These are phyloP conservation scores for Aspergillus ochraceus DNA, from an alignment of 2,329 filamentous ascomycete species.

Conservation along the genomic window DNA sequence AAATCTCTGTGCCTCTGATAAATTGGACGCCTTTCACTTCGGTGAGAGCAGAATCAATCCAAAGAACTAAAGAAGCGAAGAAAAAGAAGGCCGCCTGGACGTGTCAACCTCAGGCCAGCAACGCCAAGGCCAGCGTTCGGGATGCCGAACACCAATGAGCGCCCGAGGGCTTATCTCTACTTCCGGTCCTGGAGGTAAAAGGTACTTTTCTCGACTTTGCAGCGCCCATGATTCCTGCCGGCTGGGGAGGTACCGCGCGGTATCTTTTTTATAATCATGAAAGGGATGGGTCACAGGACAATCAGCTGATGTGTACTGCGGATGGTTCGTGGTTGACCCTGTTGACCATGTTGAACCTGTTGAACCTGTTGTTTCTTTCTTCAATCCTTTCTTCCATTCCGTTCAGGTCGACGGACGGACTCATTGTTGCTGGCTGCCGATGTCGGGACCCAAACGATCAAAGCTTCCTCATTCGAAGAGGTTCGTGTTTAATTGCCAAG, in stretches of 20 bases:
- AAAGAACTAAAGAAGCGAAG: no score
- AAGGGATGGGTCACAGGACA: not conserved
- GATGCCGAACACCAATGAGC: slow-evolving; percentile 28
- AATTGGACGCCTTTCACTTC: no score
- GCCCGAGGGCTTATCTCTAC: slow-evolving; percentile 26
- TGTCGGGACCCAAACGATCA: not conserved
- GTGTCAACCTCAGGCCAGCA: not conserved
- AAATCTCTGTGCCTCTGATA: no score
- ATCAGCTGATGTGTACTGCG: not conserved
- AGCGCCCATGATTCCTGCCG: not conserved
- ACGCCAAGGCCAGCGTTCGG: slow-evolving; percentile 19
- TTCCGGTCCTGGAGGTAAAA: not conserved
- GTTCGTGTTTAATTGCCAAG: not conserved
- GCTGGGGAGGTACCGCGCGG: not conserved
- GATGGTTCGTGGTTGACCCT: not conserved
- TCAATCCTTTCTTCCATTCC: not conserved
- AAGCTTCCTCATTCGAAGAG: not conserved
- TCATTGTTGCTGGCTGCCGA: not conserved
- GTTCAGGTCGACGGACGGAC: no score
- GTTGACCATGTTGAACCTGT: no score
- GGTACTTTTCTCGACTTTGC: not conserved
- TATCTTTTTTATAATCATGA: not conserved
- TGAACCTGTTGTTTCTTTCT: not conserved
- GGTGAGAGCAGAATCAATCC: no score
- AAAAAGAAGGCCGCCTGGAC: no score